Evolutionary conservation across 2,329 filamentous ascomycete genomes (phyloP).

Genomic region (Trichoderma citrinoviride): DNA sequence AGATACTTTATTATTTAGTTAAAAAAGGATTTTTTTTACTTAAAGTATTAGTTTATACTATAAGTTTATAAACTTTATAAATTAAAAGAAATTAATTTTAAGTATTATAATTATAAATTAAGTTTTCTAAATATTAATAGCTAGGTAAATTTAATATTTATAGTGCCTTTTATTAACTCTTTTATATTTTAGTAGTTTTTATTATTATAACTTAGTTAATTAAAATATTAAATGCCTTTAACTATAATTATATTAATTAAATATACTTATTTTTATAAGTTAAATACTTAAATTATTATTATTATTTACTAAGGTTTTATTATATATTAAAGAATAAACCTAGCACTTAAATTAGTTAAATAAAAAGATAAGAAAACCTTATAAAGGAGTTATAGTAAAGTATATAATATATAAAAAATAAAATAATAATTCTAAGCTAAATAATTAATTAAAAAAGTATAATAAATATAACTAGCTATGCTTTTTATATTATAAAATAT

Average conservation of each 20-base stretch:
- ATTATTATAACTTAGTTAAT: background rate
- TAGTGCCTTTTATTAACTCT: constrained; percentile 5
- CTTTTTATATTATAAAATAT: background rate
- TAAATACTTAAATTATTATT: background rate
- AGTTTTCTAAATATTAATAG: constrained; percentile 1
- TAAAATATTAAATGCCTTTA: background rate
- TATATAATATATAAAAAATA: background rate
- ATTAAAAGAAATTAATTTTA: background rate
- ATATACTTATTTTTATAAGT: background rate
- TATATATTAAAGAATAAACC: background rate
- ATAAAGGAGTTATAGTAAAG: background rate
- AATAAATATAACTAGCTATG: background rate
- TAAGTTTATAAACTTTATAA: background rate
- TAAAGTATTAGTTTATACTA: background rate
- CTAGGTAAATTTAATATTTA: constrained; percentile 9
- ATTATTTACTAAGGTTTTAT: background rate
- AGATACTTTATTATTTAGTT: constrained; percentile 1
- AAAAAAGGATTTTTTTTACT: constrained; percentile 1
- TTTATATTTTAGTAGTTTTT: background rate
- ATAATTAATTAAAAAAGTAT: background rate
- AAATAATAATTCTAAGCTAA: no score
- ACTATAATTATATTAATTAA: background rate
- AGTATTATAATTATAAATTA: background rate
- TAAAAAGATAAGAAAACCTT: background rate
- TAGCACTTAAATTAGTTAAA: background rate